Evolutionary conservation across 75 land plant species (phyloP), one percentile per base, ranked within the genome.

Genomic region (Picea sitchensis): DNA sequence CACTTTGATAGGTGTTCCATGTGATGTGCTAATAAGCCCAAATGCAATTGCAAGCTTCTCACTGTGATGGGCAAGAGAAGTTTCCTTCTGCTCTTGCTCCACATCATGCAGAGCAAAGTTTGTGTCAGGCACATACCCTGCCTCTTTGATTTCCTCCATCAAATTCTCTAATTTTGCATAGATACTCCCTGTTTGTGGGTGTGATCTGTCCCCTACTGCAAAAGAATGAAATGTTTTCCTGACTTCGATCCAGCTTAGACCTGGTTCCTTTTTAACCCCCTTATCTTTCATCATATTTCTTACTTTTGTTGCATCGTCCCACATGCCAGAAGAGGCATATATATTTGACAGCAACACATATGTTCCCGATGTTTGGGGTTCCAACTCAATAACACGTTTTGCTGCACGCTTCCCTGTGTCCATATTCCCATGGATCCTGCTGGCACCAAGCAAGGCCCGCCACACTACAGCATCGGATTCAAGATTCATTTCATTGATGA

Each of bases 221-320:
- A 69, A 69, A 23, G 71, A 17, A 65, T 79, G 73, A 21, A 79
- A 38, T 38, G 14, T 77, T 20, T 77, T 77, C 9, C 60, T 5
- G 34, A 32, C 64, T 31, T 60, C 64, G 61, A 77, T 59, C 79
- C 79, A 77, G 41, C 38, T 77, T n/a, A 73, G 61, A 18, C 79
- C 67, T 26, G 60, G 60, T 44, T 23, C 18, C 47, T 67, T 64
- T 56, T 65, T 21, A 54, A 65, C 41, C n/a, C 73, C 80, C 34
- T 56, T 79, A 20, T 77, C 32, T 44, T 26, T 57, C 34, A 30
- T 61, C 64, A 34, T 13, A 2, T 74, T 81, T 60, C 88, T 85
- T 73, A 88, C 76, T 14, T 83, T 81, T 61, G 85, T 59, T 38
- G 87, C 91, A 32, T 88, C 87, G 65, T 76, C 81, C 57, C 88